Conservation (phyloP, 108 stramenopile genomes). For the Skeletonema potamos region DNA sequence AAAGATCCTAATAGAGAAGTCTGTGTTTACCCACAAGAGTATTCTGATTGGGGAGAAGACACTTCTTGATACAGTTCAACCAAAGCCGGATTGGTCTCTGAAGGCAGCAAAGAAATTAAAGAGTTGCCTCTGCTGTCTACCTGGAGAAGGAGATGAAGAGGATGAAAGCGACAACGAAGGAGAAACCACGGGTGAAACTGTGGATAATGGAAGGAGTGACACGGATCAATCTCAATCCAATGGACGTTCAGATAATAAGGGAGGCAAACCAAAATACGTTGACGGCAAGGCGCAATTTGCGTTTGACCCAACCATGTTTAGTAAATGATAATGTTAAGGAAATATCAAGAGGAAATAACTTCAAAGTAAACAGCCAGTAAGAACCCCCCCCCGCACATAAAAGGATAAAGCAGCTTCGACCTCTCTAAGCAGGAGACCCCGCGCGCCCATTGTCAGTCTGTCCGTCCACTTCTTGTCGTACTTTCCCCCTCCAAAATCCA, state of each 20-base stretch:
- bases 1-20: slow-evolving; percentile 60
- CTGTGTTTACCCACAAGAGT: slow-evolving; percentile 74
- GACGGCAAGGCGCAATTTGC: slow-evolving; percentile 45
- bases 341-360: neutral
- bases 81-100: slow-evolving; percentile 74
- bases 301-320: slow-evolving; percentile 43
- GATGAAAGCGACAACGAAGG: slow-evolving; percentile 47
- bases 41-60: slow-evolving; percentile 86
- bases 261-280: slow-evolving; percentile 30
- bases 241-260: neutral
- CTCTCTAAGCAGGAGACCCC: too few relatives aligned
- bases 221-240: neutral
- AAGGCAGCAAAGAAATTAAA: slow-evolving; percentile 62
- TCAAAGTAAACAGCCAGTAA: neutral
- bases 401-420: too few relatives aligned
- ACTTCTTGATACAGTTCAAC: slow-evolving; percentile 75
- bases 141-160: slow-evolving; percentile 55
- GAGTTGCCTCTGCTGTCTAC: slow-evolving; percentile 45
- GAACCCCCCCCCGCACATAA: too few relatives aligned
- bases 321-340: too few relatives aligned
- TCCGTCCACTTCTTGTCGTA: too few relatives aligned
- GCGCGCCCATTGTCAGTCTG: too few relatives aligned
- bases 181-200: slow-evolving; percentile 39
- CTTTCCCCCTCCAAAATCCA: too few relatives aligned
- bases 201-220: slow-evolving; percentile 7